Percentiles rank a stretch among this genome's conserved stretches.
Conservation (phyloP, 352 stramenopile genomes). For the Aphanomyces stellatus region DNA sequence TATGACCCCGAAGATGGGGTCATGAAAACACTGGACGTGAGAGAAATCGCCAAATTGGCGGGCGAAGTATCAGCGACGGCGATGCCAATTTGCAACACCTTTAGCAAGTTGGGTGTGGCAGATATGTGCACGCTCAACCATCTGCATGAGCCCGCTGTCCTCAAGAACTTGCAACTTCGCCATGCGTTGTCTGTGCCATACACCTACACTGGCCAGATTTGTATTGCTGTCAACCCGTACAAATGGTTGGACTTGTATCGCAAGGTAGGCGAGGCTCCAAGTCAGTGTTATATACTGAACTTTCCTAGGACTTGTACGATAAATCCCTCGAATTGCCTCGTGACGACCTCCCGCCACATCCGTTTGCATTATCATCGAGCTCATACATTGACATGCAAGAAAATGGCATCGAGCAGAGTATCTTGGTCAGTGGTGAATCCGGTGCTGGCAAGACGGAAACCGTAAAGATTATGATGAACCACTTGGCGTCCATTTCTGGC, state of each 20-base stretch:
- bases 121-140: constrained; percentile 71
- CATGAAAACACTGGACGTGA: constrained; percentile 49
- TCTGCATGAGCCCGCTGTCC: constrained; percentile 63
- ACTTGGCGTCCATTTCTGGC: constrained; percentile 66
- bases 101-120: constrained; percentile 22
- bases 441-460: constrained; percentile 71
- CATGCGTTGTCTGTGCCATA: constrained; percentile 64
- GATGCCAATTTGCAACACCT: constrained; percentile 81
- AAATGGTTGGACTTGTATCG: constrained; percentile 74
- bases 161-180: constrained; percentile 67
- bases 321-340: constrained; percentile 49
- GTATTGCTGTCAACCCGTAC: constrained; percentile 74
- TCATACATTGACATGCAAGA: constrained; percentile 69
- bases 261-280: constrained; percentile 1
- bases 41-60: constrained; percentile 49
- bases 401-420: constrained; percentile 73
- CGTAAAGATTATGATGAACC: constrained; percentile 89
- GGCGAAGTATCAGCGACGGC: constrained; percentile 64
- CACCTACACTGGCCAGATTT: constrained; percentile 76
- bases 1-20: constrained; percentile 52
- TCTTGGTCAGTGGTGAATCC: constrained; percentile 58
- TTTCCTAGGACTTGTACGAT: constrained; percentile 38
- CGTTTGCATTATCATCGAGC: constrained; percentile 57
- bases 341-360: constrained; percentile 50
- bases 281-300: not conserved